Base-by-base conservation (phyloP, 805 yeast species). In the Candida qinlingensis region DNA sequence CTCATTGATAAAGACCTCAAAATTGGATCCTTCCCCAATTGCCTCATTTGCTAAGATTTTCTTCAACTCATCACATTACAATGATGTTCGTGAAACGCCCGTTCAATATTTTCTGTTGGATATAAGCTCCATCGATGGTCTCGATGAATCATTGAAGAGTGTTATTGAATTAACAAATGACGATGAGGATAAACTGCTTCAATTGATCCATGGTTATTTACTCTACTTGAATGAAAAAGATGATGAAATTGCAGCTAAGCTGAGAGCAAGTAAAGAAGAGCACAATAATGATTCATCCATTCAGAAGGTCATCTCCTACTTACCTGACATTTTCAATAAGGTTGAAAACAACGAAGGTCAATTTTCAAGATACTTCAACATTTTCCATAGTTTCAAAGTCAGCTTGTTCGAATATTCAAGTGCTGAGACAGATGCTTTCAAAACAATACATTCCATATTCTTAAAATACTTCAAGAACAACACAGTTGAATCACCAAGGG, bases 41-140 rank as follows among this genome's bases (percentile, higher is more conserved):
- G 53, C 58, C 9, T 49, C 10, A 19, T 63, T 57, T 13, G 71
- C 69, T 29, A 69, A 66, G 43, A 50, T 57, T 11, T 50, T 79
- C 4, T 72, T 68, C 47, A 42, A 37, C 7, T n/a, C 45, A 12
- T 44, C 46, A 19, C 47, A 49, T 3, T 59, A 54, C 41, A 4
- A 34, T 29, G 39, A 41, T n/a, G 6, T 33, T n/a, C 72, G 80
- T 61, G 74, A 72, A 42, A 54, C 66, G 19, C 56, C 79, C 10
- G 52, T 74, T 1, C 63, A 68, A 2, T 77, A 73, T 53, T 57
- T 74, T 4, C 54, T 74, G 19, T 66, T 70, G 41, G 87, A 80
- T 55, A 41, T 70, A 3, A 70, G 79, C 0, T 62, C 76, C 1
- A 48, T 70, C 25, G 45, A 55, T 0, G 40, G 50, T 1, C 48